Conservation (phyloP, 1,284 basidiomycete species). For the Rhodotorula sp. region DNA sequence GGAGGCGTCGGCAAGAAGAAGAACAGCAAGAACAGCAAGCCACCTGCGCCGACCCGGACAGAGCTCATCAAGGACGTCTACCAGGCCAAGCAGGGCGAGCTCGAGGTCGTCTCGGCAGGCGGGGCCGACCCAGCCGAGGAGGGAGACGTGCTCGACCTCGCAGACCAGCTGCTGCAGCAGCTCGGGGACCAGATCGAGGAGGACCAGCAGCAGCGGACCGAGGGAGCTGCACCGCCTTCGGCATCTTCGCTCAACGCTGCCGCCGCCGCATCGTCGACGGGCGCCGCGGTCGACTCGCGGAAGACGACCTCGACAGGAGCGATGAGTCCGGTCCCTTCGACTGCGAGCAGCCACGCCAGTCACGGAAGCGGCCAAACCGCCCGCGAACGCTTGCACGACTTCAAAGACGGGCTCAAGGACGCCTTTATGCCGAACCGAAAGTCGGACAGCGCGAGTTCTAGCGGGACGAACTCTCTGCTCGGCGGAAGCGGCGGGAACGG, state of each 20-base stretch:
- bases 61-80: constrained; percentile 19
- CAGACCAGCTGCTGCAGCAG: constrained; percentile 43
- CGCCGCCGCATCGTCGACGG: background rate
- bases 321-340: constrained; percentile 13
- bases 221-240: background rate
- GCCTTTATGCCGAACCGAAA: constrained; percentile 25
- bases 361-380: constrained; percentile 4
- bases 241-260: background rate
- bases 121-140: constrained; percentile 23
- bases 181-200: constrained; percentile 35
- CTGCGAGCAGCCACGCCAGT: background rate
- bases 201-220: background rate
- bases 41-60: background rate
- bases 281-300: background rate
- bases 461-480: background rate
- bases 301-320: background rate
- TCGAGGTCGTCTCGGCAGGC: constrained; percentile 17
- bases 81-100: constrained; percentile 25
- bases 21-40: constrained; percentile 6
- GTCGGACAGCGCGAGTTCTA: background rate
- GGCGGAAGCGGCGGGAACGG: background rate
- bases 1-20: constrained; percentile 22
- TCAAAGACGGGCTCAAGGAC: constrained; percentile 32
- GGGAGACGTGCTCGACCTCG: constrained; percentile 41
- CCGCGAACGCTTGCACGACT: constrained; percentile 25